Conservation (phyloP, 306 rosid genomes). For the Astragalus membranaceus region DNA sequence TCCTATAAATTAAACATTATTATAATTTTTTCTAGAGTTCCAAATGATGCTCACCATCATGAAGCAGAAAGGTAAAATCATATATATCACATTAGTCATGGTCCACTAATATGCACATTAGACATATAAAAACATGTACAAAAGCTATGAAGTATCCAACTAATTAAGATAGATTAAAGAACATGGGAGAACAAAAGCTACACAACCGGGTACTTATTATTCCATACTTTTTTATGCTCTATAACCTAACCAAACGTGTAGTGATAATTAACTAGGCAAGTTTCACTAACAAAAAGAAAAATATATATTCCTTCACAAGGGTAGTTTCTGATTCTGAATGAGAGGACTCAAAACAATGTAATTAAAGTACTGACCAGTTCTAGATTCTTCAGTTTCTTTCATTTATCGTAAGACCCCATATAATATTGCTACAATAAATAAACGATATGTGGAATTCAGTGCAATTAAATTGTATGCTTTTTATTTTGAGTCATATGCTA, state of each 20-base stretch:
- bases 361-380: slow-evolving; percentile 14
- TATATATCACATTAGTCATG: slow-evolving; percentile 29
- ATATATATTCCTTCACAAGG: neutral
- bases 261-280: neutral
- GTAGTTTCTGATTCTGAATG: slow-evolving; percentile 24
- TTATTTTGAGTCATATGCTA: slow-evolving; percentile 2
- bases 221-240: slow-evolving; percentile 18
- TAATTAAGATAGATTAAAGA: slow-evolving; percentile 3
- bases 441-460: slow-evolving; percentile 19
- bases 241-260: neutral
- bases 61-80: slow-evolving; percentile 47
- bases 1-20: slow-evolving; percentile 4
- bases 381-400: slow-evolving; percentile 4
- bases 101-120: slow-evolving; percentile 36
- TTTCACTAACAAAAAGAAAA: neutral
- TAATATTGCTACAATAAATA: neutral
- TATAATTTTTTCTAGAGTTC: slow-evolving; percentile 28
- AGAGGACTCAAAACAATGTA: neutral
- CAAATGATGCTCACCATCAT: slow-evolving; percentile 52
- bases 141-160: slow-evolving; percentile 11
- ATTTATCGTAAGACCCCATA: neutral
- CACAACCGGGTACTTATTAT: slow-evolving; percentile 14
- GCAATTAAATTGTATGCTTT: neutral
- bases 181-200: slow-evolving; percentile 14
- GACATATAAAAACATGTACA: slow-evolving; percentile 10